Evolutionary conservation across 1,284 basidiomycete species (phyloP).

Genomic region (Trichosporon inkin): DNA sequence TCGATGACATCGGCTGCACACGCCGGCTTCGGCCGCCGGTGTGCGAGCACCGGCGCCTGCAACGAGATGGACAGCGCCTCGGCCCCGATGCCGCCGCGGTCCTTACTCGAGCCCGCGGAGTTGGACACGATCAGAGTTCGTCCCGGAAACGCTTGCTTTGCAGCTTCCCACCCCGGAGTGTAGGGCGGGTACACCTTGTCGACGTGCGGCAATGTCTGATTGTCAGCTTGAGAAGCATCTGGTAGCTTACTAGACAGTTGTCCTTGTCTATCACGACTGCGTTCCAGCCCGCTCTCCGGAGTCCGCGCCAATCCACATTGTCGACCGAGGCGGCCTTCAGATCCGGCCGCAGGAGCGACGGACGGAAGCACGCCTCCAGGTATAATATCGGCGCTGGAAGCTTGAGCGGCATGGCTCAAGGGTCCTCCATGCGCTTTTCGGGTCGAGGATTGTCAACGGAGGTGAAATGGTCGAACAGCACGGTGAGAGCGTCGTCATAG

Average conservation of each 20-base stretch:
- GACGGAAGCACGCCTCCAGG: conserved; percentile 67
- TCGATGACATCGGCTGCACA: conserved; percentile 65
- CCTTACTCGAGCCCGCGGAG: conserved; percentile 76
- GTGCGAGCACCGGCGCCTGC: conserved; percentile 74
- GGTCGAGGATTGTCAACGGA: not conserved
- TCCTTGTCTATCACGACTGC: conserved; percentile 95
- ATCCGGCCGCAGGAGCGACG: conserved; percentile 68
- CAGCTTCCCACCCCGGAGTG: conserved; percentile 73
- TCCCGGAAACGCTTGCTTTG: conserved; percentile 67
- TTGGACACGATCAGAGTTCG: conserved; percentile 91
- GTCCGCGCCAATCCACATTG: conserved; percentile 72
- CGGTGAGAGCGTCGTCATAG: not conserved
- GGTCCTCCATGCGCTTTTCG: conserved; percentile 7
- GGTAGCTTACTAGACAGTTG: conserved; percentile 74
- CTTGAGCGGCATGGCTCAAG: conserved; percentile 25
- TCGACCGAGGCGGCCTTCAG: conserved; percentile 56
- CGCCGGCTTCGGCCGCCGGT: conserved; percentile 70
- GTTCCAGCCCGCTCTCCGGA: conserved; percentile 72
- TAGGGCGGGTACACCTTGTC: conserved; percentile 70
- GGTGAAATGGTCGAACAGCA: not conserved
- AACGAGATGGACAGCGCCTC: conserved; percentile 77
- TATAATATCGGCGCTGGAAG: conserved; percentile 70
- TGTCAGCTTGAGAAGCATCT: conserved; percentile 10
- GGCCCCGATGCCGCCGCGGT: conserved; percentile 75
- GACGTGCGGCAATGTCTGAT: conserved; percentile 69